These are phyloP conservation scores for Firmiana major DNA, from an alignment of 345 rosid genomes.

Conservation along the genomic window DNA sequence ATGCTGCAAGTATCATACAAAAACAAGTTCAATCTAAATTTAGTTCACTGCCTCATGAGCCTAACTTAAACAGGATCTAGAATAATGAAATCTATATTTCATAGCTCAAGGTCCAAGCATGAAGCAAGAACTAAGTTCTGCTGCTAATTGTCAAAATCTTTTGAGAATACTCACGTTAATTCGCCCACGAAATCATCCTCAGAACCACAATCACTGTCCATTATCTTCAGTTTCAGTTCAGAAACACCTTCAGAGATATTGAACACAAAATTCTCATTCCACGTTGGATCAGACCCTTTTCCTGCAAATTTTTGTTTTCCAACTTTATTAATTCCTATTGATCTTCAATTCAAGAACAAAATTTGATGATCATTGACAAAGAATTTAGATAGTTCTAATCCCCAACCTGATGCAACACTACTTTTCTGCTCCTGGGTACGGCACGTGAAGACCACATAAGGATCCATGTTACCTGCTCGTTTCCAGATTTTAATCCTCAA, in stretches of 20 bases:
- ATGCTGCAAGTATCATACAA: slow-evolving; percentile 42
- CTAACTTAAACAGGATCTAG: not conserved
- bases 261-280: slow-evolving; percentile 82
- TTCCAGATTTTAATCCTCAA: not conserved
- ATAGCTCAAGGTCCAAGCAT: not conserved
- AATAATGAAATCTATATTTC: not conserved
- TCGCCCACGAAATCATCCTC: slow-evolving; percentile 69
- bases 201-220: slow-evolving; percentile 60
- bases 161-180: slow-evolving; percentile 46
- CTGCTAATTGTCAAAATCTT: not conserved
- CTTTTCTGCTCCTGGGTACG: slow-evolving; percentile 76
- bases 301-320: slow-evolving; percentile 24
- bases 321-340: not conserved
- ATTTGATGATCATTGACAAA: not conserved
- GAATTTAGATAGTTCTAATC: not conserved
- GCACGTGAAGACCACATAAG: slow-evolving; percentile 58
- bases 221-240: slow-evolving; percentile 50
- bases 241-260: slow-evolving; percentile 45
- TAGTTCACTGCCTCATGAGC: not conserved
- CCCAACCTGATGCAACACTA: slow-evolving; percentile 60
- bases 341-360: not conserved
- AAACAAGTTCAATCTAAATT: not conserved
- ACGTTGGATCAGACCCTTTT: slow-evolving; percentile 57
- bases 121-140: not conserved
- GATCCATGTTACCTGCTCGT: slow-evolving; percentile 59